phyloP scores from a whole-genome alignment of 192 early-diverging fungal genomes.

The Haplosporangium gracile region DNA sequence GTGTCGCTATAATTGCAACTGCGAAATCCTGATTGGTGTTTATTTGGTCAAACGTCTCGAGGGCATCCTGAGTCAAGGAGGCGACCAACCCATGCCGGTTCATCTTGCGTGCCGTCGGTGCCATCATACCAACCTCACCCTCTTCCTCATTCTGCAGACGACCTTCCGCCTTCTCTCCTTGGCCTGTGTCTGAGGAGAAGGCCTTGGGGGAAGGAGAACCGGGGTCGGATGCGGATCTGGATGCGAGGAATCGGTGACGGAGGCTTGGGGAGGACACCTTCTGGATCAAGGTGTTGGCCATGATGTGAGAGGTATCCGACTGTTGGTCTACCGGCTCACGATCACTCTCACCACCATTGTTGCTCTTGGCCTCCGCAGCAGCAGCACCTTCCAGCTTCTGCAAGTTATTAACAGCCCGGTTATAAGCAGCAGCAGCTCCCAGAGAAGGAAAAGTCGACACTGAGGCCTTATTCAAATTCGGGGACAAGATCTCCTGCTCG shows the following conservation, averaged over 20 bases:
- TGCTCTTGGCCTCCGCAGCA: background rate
- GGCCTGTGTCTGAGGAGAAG: background rate
- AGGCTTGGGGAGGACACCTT: constrained; percentile 22
- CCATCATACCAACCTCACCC: background rate
- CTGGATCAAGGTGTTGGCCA: background rate
- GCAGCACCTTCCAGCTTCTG: background rate
- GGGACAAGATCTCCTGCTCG: constrained; percentile 43
- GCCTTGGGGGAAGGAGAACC: background rate
- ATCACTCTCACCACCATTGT: background rate
- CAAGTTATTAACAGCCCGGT: background rate
- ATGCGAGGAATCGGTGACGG: background rate
- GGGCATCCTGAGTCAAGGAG: constrained; percentile 32
- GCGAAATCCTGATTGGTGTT: background rate
- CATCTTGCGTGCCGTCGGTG: background rate
- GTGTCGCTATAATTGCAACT: background rate
- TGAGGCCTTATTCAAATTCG: constrained; percentile 9
- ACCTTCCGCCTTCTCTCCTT: background rate
- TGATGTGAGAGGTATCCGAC: background rate
- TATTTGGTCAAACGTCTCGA: constrained; percentile 28
- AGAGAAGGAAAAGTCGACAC: constrained; percentile 13
- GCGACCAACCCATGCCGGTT: constrained; percentile 15
- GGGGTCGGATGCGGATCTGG: background rate
- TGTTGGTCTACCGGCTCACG: background rate
- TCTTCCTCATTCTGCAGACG: background rate
- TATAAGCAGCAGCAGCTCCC: background rate